phyloP scores from a whole-genome alignment of 345 rosid genomes.

The Salix udensis region DNA sequence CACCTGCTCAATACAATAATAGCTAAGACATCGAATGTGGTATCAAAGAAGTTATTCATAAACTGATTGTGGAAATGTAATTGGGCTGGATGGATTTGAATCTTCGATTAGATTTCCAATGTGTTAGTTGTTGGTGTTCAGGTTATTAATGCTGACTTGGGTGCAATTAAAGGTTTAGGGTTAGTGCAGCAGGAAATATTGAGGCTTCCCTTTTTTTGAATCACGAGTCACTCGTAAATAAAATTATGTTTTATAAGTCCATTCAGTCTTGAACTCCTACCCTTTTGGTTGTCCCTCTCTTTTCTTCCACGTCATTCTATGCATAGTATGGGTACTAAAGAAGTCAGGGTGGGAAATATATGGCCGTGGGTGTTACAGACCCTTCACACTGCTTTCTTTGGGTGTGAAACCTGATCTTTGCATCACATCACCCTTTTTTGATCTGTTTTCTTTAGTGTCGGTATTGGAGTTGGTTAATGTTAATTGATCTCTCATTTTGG shows the following conservation, averaged over 20 bases:
- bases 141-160: background rate
- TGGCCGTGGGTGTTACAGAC: background rate
- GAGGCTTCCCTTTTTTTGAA: background rate
- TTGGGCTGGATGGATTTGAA: too few relatives aligned
- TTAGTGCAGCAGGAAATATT: background rate
- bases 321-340: background rate
- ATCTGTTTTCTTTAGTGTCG: background rate
- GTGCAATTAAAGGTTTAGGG: background rate
- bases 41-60: background rate
- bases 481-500: background rate
- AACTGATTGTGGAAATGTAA: background rate
- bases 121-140: background rate
- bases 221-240: background rate
- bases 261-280: background rate
- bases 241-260: background rate
- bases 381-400: background rate
- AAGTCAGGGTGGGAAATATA: background rate
- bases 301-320: background rate
- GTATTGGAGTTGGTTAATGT: background rate
- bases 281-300: background rate
- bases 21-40: background rate
- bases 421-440: background rate
- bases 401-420: background rate
- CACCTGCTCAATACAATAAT: background rate
- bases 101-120: background rate